phyloP scores from a whole-genome alignment of 2,329 filamentous ascomycete genomes.

The Diaporthe vaccinii region DNA sequence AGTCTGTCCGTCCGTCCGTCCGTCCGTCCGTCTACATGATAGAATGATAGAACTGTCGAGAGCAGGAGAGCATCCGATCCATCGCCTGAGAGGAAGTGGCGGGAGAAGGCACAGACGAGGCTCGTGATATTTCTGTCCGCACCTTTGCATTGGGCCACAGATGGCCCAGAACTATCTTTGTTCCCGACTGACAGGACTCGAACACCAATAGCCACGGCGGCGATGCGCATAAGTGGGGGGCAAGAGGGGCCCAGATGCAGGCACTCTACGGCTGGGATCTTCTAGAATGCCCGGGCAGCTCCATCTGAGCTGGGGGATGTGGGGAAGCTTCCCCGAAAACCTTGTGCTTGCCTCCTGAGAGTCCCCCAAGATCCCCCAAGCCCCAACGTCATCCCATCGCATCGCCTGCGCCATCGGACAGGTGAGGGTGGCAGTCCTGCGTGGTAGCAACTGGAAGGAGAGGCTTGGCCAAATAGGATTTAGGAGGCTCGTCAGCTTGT shows the following conservation, averaged over 20 bases:
- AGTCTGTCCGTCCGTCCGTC: neutral
- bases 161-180: conserved; percentile 5
- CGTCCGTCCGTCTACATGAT: neutral
- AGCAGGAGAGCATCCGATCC: neutral
- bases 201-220: conserved; percentile 17
- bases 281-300: conserved; percentile 26
- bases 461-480: conserved; percentile 12
- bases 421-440: conserved; percentile 25
- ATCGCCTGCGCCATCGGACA: conserved; percentile 7
- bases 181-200: conserved; percentile 22
- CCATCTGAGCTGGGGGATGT: conserved; percentile 17
- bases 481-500: conserved; percentile 32
- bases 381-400: conserved; percentile 16
- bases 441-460: conserved; percentile 8
- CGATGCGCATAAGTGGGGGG: conserved; percentile 15
- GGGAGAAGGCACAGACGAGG: neutral
- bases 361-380: neutral
- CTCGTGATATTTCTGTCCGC: neutral
- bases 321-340: conserved; percentile 28
- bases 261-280: neutral
- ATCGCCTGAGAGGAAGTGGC: neutral
- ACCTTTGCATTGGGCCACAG: neutral
- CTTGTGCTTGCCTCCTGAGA: neutral
- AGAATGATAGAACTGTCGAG: conserved; percentile 1
- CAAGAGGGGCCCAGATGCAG: neutral